Base-by-base conservation (phyloP, 2,329 filamentous ascomycete genomes). In the Sodiomyces alkalinus region DNA sequence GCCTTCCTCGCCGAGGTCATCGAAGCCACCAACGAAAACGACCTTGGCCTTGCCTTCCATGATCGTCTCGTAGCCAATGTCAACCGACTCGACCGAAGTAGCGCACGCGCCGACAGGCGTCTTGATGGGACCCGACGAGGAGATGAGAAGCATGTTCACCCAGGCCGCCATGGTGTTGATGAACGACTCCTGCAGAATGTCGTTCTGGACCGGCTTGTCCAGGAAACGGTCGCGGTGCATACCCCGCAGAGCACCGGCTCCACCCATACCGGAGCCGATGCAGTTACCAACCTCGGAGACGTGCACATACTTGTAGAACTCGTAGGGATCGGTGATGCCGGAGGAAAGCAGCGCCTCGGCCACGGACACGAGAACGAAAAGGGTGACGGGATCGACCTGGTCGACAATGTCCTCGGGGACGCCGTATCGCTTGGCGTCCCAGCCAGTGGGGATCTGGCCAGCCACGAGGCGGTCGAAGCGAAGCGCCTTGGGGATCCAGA, bases 111-210 rank as follows among this genome's bases (percentile, higher is more conserved):
- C 90, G 28, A 96, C 90, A 4, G 90, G 90, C 1, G 92, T 96
- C 68, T 96, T 94, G 68, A 98, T 96, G 22, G 90, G 83, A 41
- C 90, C 90, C 29, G 90, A 96, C 5, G 90, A 96, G 4, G 90
- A 98, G 39, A 98, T 64, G 39, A 98, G 65, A 58, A 98, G 64
- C 90, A 98, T 98, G 66, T 98, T 98, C 33, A 98, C 86, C 90
- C 90, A 98, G 11, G 90, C 90, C 43, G 82, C 79, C 87, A 98
- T 98, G 31, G 90, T 98, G 68, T 98, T 98, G 70, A 98, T 96
- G 67, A 98, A 98, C 9, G 90, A 96, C 59, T 98, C 90, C 51
- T 98, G 92, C 10, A 98, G 70, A 50, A 98, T 94, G 49, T 98
- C 90, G 60, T 96, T 98, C 59, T 98, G 92, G 27, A 98, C 72